phyloP scores from a whole-genome alignment of 495 filamentous ascomycete genomes.

The Achaetomiella virescens region DNA sequence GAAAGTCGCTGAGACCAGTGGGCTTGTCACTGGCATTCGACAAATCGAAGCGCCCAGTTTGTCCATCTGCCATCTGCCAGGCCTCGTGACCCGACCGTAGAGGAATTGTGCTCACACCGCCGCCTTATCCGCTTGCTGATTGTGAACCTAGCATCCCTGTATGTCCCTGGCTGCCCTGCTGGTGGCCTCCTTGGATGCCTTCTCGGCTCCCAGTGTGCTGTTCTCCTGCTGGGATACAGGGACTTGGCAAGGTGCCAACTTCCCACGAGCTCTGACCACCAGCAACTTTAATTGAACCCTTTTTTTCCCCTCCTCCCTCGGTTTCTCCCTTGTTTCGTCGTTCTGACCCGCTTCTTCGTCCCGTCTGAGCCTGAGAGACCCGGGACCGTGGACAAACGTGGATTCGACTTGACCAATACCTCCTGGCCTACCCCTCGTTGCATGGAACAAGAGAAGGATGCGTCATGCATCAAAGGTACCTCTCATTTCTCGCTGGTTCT shows the following conservation, averaged over 20 bases:
- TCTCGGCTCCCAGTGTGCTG: conserved; percentile 9
- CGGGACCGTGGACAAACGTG: background rate
- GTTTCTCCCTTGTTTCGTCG: background rate
- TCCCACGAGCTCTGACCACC: background rate
- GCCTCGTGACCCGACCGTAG: conserved; percentile 29
- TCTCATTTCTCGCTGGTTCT: conserved; percentile 1
- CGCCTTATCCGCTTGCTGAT: conserved; percentile 17
- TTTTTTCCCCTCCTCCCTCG: conserved; percentile 8
- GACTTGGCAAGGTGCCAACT: conserved; percentile 12
- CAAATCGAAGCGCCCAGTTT: conserved; percentile 18
- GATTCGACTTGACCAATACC: conserved; percentile 2
- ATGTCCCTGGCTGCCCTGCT: conserved; percentile 1
- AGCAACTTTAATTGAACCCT: conserved; percentile 12
- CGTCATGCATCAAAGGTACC: conserved; percentile 8
- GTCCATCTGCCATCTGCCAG: conserved; percentile 10
- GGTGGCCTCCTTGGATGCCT: conserved; percentile 2
- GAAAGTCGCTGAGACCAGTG: background rate
- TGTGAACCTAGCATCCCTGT: background rate
- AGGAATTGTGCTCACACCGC: conserved; percentile 26
- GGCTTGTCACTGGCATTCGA: background rate
- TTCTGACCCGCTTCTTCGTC: conserved; percentile 4
- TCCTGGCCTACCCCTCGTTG: background rate
- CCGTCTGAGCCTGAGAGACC: background rate
- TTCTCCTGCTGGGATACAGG: background rate
- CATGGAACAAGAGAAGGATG: background rate